Base-by-base conservation (phyloP, 2,329 filamentous ascomycete species). In the Cladosporium cucumerinum region DNA sequence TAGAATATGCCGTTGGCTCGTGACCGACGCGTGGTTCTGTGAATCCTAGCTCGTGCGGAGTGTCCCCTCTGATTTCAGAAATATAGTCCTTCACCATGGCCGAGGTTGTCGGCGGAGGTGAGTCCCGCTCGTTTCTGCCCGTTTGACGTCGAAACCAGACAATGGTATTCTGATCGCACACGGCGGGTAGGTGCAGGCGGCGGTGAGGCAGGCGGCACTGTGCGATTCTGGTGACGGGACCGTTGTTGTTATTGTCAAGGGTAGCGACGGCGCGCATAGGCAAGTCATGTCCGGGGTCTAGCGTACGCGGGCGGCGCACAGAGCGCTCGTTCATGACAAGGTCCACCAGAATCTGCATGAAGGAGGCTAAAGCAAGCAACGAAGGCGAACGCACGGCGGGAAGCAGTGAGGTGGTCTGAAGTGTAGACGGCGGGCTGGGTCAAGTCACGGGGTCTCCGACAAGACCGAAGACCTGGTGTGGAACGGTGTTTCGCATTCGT, bases 261-360 rank as follows among this genome's bases (percentile, higher is more conserved):
- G 43, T 62, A 54, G 23, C 48, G 7, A n/a, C 36, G 21, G 59
- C 59, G 32, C 48, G 28, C 28, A 51, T 11, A 62, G 23, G 59
- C 59, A 62, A 62, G 59, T 62, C 58, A 61, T 61, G 57, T 52
- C 58, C 59, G 59, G 59, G 59, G 59, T 55, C 48, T 62, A 55
- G 59, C 49, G 59, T 23, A 55, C 43, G 59, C 59, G 59, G 59
- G 48, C 32, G 18, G 32, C 49, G 59, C 59, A 62, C 59, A 62
- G 59, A 55, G 28, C 58, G 46, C 21, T 54, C 48, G 59, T 62
- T 62, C 59, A 34, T 43, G 59, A 62, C 59, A 62, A 55, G 48
- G 59, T 43, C 59, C 59, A 46, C 59, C 5, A 39, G 23, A 36
- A 43, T 57, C 55, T 57, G 55, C 55, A 57, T 57, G 55, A n/a